Base-by-base conservation (phyloP, 176 grass and related monocot genomes). In the Oryza meyeriana region DNA sequence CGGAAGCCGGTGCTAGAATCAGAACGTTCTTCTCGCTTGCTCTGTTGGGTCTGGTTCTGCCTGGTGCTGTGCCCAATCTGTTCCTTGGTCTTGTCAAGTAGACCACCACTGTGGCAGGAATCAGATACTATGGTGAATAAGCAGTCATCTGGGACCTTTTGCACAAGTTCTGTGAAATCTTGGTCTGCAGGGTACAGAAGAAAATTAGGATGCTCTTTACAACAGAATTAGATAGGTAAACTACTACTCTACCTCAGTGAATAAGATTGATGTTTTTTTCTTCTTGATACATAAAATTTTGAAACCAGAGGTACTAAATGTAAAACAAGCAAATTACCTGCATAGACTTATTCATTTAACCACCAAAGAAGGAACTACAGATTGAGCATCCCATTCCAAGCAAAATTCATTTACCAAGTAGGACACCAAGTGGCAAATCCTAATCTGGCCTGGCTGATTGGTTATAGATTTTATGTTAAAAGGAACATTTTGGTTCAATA, bases 71-170 rank as follows among this genome's bases (percentile, higher is more conserved):
- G 76, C 0, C 96, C 96, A 12, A 99, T 93, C 83, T 99, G 96
- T 68, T 95, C 96, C 85, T 99, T 99, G 25, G 92, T 71, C 62
- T 88, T 84, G 69, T 93, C 93, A 8, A 99, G 75, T 9, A 99
- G 85, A 69, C 96, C 96, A 5, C 96, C 91, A 7, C 93, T 99
- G 87, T 99, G 96, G 87, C 96, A 99, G 35, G 93, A 95, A 64
- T 95, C 93, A 0, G 89, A 92, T 12, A 99, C 92, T 20, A 93
- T 91, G 14, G 96, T 95, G 81, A 98, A 91, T 38, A 72, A 35
- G 64, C 92, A 94, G 69, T 85, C 90, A 70, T 86, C 57, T 0
- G 88, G 96, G 38, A 95, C 85, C 47, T 93, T 91, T 2, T 78
- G 64, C 45, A 98, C 93, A 0, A 95, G 78, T 7, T 93, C 92